phyloP scores from a whole-genome alignment of 1,139 yeast genomes.

The Chernovozyma aurita region DNA sequence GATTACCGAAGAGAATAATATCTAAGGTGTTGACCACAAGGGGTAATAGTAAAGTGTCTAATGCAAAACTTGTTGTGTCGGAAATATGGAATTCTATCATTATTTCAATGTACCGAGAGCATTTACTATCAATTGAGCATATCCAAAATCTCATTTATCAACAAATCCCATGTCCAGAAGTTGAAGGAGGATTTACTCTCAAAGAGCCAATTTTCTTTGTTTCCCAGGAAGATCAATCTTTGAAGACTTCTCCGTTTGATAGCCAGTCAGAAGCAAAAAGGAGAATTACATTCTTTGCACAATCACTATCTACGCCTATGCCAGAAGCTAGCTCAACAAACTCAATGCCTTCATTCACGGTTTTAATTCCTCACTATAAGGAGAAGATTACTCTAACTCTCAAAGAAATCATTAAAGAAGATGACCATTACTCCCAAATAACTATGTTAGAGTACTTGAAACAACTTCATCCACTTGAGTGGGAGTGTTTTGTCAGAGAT shows the following conservation, averaged over 20 bases:
- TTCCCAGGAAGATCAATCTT: conserved; percentile 47
- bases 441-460: conserved; percentile 50
- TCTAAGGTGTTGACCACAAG: conserved; percentile 39
- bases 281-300: conserved; percentile 52
- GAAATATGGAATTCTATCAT: conserved; percentile 52
- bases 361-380: conserved; percentile 47
- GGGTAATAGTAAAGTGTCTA: conserved; percentile 20
- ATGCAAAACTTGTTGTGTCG: conserved; percentile 36
- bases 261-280: conserved; percentile 45
- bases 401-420: conserved; percentile 45
- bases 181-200: conserved; percentile 22
- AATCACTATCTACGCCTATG: conserved; percentile 50
- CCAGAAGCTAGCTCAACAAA: conserved; percentile 40
- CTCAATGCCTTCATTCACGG: conserved; percentile 49
- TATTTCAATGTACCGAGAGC: conserved; percentile 56
- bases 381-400: conserved; percentile 47
- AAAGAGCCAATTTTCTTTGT: conserved; percentile 48
- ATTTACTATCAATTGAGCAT: conserved; percentile 46
- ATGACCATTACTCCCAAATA: conserved; percentile 44
- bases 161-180: conserved; percentile 21
- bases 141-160: conserved; percentile 45
- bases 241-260: conserved; percentile 28
- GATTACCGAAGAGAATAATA: conserved; percentile 47
- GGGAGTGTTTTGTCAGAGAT: conserved; percentile 50
- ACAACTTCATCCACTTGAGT: conserved; percentile 46